A percentile compares a stretch with the other conserved stretches of the same genome.
Evolutionary conservation across 1,139 yeast genomes (phyloP).

Genomic region (Candida buenavistaensis): DNA sequence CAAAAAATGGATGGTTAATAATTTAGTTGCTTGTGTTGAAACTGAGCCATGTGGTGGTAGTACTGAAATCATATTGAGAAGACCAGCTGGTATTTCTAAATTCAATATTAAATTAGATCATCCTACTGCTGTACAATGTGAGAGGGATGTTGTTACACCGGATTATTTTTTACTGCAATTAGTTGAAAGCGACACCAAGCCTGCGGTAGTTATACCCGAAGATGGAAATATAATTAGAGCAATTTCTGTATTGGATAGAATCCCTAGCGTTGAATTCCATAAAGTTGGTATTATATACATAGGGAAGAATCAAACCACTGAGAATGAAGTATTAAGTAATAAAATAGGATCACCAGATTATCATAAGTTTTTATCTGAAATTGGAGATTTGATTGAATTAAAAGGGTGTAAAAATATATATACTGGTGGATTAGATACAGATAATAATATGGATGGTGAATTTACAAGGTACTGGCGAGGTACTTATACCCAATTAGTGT

Average conservation of each 20-base stretch:
- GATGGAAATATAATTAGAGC: slow-evolving; percentile 60
- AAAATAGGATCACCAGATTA: slow-evolving; percentile 64
- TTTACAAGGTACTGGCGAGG: slow-evolving; percentile 75
- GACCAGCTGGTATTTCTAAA: slow-evolving; percentile 66
- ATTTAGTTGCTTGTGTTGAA: slow-evolving; percentile 56
- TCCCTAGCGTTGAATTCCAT: slow-evolving; percentile 77
- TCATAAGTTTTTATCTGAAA: slow-evolving; percentile 52
- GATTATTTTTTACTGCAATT: slow-evolving; percentile 35
- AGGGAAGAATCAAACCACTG: slow-evolving; percentile 64
- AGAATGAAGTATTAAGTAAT: slow-evolving; percentile 65
- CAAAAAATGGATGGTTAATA: slow-evolving; percentile 62
- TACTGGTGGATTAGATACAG: slow-evolving; percentile 79
- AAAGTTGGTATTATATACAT: slow-evolving; percentile 78
- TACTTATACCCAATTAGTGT: slow-evolving; percentile 68
- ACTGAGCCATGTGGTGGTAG: slow-evolving; percentile 56
- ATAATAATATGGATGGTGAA: slow-evolving; percentile 70
- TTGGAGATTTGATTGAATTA: slow-evolving; percentile 62
- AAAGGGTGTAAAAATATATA: slow-evolving; percentile 57
- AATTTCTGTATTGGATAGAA: slow-evolving; percentile 64
- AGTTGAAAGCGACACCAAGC: slow-evolving; percentile 27
- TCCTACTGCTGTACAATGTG: slow-evolving; percentile 9
- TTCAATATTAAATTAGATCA: slow-evolving; percentile 48
- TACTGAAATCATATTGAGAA: slow-evolving; percentile 52
- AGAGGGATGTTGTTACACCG: slow-evolving; percentile 18
- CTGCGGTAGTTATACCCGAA: slow-evolving; percentile 39